These are phyloP conservation scores for Acephala macrosclerotiorum DNA, from an alignment of 2,329 filamentous ascomycete species.

Conservation along the genomic window DNA sequence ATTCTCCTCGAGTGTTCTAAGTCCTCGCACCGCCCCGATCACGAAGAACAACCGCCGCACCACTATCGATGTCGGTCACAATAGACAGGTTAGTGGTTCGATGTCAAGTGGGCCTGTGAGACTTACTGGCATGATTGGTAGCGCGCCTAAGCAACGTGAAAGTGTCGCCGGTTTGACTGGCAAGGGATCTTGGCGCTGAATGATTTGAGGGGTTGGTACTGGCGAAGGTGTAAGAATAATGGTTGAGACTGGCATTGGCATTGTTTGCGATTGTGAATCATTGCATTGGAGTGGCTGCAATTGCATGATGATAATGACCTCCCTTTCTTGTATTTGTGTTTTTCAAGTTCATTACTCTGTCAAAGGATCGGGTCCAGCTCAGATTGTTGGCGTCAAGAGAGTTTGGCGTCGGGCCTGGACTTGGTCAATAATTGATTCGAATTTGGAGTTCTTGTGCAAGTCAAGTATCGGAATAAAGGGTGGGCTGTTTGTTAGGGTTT, in stretches of 20 bases:
- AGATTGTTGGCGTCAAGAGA: not conserved
- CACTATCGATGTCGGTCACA: conserved; percentile 38
- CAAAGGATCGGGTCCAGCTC: not conserved
- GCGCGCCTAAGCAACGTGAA: conserved; percentile 39
- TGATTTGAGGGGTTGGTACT: not conserved
- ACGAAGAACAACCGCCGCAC: conserved; percentile 54
- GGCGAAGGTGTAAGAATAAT: conserved; percentile 20
- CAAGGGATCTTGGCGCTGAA: conserved; percentile 43
- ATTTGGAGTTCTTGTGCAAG: not conserved
- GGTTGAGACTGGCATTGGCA: conserved; percentile 12
- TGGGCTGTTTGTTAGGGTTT: not conserved
- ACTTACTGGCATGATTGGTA: conserved; percentile 35
- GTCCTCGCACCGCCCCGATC: conserved; percentile 65
- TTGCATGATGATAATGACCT: conserved; percentile 35
- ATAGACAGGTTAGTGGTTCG: conserved; percentile 37
- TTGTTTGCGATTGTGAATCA: conserved; percentile 18
- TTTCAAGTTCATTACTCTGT: not conserved
- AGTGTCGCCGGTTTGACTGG: conserved; percentile 39
- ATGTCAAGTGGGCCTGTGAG: conserved; percentile 34
- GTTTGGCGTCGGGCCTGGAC: not conserved
- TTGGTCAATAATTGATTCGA: not conserved
- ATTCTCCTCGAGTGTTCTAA: conserved; percentile 63
- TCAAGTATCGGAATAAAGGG: not conserved
- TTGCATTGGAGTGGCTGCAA: conserved; percentile 28
- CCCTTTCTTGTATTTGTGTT: conserved; percentile 13